Base-by-base conservation (phyloP, 2,329 filamentous ascomycete species). In the Cryphonectria japonica region DNA sequence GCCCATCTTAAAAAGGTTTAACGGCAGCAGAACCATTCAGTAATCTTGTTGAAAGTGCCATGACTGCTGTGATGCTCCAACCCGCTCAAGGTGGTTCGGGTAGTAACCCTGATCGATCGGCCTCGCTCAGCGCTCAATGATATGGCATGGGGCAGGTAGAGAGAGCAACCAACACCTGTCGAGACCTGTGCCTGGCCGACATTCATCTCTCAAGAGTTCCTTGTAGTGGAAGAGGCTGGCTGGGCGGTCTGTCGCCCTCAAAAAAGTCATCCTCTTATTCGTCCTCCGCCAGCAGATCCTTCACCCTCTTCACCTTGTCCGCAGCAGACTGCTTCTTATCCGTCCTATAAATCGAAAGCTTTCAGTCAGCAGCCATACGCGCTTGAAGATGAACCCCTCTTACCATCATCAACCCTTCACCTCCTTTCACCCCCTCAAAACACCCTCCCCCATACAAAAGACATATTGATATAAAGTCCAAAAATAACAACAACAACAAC, bases 261-360 rank as follows among this genome's bases (percentile, higher is more conserved):
- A 60, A 4, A 32, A 59, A 11, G 22, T 7, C 6, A 11, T 22
- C 22, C 5, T 26, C 22, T 52, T 64, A 70, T 65, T 74, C 39
- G 41, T 71, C 75, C 69, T 77, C 76, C 1, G 80, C 81, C 72
- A 89, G 76, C n/a, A 89, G 76, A 16, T 84, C 83, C 78, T 88
- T 79, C 5, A 89, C 85, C 66, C 86, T 81, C 81, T 85, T 85
- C 26, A 97, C 92, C 83, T 97, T 97, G 75, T 97, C 92, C 78
- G 90, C 87, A 50, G 92, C 92, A 2, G 89, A 89, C 82, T 97
- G 94, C 79, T 86, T 88, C 87, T 97, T 97, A 79, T 97, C 94
- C 76, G 92, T 97, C 77, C 94, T 92, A 13, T 8, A 50, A 29
- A 19, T 8, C 59, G 54, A 39, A 39, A 50, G 5, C 19, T 14